Base-by-base conservation (phyloP, 768 basidiomycete species). In the Tylopilus subfusipes region DNA sequence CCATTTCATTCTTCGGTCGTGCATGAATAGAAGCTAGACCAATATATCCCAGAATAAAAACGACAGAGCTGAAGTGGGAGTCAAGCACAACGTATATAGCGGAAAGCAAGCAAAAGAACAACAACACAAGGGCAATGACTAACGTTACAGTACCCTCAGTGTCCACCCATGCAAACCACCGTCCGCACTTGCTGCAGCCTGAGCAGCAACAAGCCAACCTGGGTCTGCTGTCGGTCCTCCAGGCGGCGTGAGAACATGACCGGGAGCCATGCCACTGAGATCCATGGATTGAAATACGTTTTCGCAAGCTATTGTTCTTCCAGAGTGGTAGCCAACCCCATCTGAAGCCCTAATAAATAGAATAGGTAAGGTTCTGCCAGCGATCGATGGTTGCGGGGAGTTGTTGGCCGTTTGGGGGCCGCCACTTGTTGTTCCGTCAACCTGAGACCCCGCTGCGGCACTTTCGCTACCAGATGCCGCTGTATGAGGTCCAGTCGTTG, bases 241-340 rank as follows among this genome's bases (percentile, higher is more conserved):
- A 29, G 73, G 71, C 3, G 78, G 75, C 42, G 75, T 76, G 46
- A 79, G 70, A 43, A 78, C 74, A 60, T 75, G 76, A 1, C 74
- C 78, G 5, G 69, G 65, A 19, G 69, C 59, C 63, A 84, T 78
- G 24, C 72, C 75, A 30, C 76, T 75, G 46, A 90, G 74, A 64
- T 88, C 85, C 71, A 90, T 79, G 16, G 76, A 70, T 63, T 85
- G 83, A 70, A 90, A 88, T 18, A 88, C 80, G 64, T 88, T 88
- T 67, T 93, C 90, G 66, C 88, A 89, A 18, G 88, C 80, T 54
- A 93, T 83, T 40, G 86, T 88, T 57, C 90, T 82, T 34, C 90
- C 90, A 21, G 92, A 92, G 67, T 92, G 89, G 68, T 92, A 93
- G 5, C 91, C 91, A 29, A 93, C 84, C n/a, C 92, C 90, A 62